These are phyloP conservation scores for Sextonia rubra DNA, from an alignment of 164 flowering plant genomes.

Conservation along the genomic window DNA sequence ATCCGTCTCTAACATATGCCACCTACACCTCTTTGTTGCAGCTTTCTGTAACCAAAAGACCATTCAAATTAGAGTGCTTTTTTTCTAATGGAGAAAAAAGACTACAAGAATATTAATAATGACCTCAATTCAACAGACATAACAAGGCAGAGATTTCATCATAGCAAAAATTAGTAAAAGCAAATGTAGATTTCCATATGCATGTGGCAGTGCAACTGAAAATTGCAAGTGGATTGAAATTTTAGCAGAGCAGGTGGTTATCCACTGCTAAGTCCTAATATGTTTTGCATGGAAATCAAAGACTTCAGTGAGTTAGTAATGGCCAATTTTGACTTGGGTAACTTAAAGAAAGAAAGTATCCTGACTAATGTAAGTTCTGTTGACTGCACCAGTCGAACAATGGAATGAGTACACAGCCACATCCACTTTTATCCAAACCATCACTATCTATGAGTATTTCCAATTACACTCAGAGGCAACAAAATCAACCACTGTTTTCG, in stretches of 20 bases:
- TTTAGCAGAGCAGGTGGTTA: too few species aligned
- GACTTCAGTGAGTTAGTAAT: background rate
- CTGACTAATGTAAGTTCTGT: background rate
- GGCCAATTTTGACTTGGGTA: background rate
- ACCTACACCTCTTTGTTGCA: slow-evolving; percentile 67
- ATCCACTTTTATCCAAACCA: too few species aligned
- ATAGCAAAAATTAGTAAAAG: background rate
- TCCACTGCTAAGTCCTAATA: background rate
- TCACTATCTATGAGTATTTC: too few species aligned
- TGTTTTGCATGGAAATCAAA: background rate
- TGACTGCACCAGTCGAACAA: too few species aligned
- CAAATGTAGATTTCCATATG: background rate
- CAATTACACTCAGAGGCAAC: too few species aligned
- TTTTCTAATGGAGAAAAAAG: background rate
- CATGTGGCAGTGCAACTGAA: background rate
- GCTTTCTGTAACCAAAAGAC: slow-evolving; percentile 52
- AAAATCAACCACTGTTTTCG: too few species aligned
- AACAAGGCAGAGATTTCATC: background rate
- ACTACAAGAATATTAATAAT: background rate
- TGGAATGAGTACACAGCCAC: too few species aligned
- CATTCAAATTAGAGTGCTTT: background rate
- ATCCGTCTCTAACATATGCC: slow-evolving; percentile 84
- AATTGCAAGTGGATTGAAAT: too few species aligned
- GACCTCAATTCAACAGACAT: too few species aligned
- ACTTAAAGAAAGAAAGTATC: background rate